Base-by-base conservation (phyloP, 2,329 filamentous ascomycete species). In the Colletotrichum agaves region DNA sequence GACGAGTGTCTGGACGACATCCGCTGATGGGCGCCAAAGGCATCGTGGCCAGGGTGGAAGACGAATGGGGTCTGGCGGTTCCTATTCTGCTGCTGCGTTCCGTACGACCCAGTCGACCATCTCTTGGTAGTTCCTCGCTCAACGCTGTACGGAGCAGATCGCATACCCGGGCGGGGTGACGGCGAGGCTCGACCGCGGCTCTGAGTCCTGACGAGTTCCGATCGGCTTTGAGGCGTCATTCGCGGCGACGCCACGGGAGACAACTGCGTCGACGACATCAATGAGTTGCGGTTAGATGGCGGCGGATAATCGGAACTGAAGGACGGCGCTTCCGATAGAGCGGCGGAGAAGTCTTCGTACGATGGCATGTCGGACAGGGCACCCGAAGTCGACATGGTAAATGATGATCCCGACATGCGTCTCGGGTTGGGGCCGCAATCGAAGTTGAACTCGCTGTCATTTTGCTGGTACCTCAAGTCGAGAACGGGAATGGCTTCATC, bases 101-200 rank as follows among this genome's bases (percentile, higher is more conserved):
- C 89, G 67, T 90, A 93, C 3, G 90, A 92, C 13, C 91, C 91
- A 3, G 91, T 93, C 19, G 91, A 93, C 91, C 91, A 94, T 71
- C 91, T 85, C 82, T 93, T 93, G 75, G 85, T 88, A 70, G 90
- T 86, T 50, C 83, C 84, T 59, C 84, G 86, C 50, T 93, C 91
- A 57, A 93, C 84, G 57, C 82, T 90, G 79, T 93, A 93, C 1
- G 91, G 91, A 17, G 88, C 90, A 44, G 90, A 87, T 69, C 91
- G 87, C 75, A 90, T 84, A 61, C 85, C 88, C 35, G 88, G 89
- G 49, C 91, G 86, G 21, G 91, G 90, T 35, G 91, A 92, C 41
- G 91, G 90, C 50, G 91, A 93, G 12, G 90, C 90, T 44, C 90
- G 86, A 21, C 90, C 89, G 59, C 91, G 87, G 77, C 90, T 92